phyloP scores from a whole-genome alignment of 208 protist genomes.

The Blechomonas ayalai region DNA sequence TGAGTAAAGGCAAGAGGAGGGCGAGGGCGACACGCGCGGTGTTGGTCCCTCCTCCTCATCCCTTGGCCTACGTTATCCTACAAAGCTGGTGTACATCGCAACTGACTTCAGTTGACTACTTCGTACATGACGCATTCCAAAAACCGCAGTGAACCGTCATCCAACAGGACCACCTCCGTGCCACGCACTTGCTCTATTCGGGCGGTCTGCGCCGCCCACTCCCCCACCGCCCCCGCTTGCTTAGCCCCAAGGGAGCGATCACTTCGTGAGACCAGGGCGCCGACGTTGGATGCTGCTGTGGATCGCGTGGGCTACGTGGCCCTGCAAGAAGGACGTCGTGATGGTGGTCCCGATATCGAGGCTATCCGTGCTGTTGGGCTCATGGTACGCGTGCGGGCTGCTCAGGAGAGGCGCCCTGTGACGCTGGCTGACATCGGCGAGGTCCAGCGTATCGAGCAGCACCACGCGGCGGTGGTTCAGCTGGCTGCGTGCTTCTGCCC shows the following conservation, averaged over 20 bases:
- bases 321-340: not conserved
- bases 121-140: too few species aligned
- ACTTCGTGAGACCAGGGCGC: constrained; percentile 14
- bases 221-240: constrained; percentile 6
- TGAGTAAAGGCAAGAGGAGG: too few species aligned
- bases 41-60: too few species aligned
- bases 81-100: too few species aligned
- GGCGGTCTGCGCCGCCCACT: constrained; percentile 7
- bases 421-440: not conserved
- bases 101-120: too few species aligned
- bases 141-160: too few species aligned
- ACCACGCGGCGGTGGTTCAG: constrained; percentile 17
- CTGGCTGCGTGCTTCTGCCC: constrained; percentile 5
- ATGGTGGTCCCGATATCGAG: not conserved
- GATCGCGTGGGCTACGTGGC: not conserved
- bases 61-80: too few species aligned
- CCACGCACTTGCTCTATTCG: constrained; percentile 20
- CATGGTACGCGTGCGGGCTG: too few species aligned
- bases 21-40: too few species aligned
- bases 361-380: too few species aligned
- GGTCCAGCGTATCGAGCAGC: not conserved
- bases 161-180: too few species aligned
- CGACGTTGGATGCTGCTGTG: not conserved
- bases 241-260: constrained; percentile 36
- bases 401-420: not conserved